Conservation (phyloP, 306 rosid genomes). For the Castanea crenata region DNA sequence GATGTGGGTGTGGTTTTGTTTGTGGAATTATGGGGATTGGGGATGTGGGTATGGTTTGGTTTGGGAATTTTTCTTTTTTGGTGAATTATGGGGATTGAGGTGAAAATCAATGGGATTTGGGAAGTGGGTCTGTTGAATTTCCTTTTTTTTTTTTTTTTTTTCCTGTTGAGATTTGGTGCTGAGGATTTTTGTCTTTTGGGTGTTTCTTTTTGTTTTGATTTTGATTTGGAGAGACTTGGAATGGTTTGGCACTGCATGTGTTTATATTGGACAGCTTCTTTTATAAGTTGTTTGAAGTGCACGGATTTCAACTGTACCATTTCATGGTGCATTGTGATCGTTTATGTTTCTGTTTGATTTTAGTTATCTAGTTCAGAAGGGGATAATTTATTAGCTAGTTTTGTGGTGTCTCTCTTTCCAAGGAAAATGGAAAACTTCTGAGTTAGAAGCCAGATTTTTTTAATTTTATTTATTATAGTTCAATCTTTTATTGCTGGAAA, state of each 20-base stretch:
- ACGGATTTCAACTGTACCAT: not conserved
- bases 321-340: not conserved
- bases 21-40: not conserved
- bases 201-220: not conserved
- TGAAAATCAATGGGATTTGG: not conserved
- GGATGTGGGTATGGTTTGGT: not conserved
- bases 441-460: not conserved
- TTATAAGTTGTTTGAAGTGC: not conserved
- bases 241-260: constrained; percentile 6
- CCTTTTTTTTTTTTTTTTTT: not conserved
- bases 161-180: not conserved
- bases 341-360: too few relatives aligned
- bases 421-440: not conserved
- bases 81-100: not conserved
- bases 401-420: not conserved
- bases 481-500: not conserved
- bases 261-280: not conserved
- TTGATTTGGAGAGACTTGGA: not conserved
- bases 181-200: too few relatives aligned
- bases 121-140: not conserved
- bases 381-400: not conserved
- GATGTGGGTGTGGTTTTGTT: constrained; percentile 14
- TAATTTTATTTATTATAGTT: not conserved
- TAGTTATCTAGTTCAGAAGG: too few relatives aligned
- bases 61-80: not conserved